Evolutionary conservation across 768 basidiomycete genomes (phyloP), one percentile per base, ranked within the genome.

Genomic region (Kwoniella shandongensis): DNA sequence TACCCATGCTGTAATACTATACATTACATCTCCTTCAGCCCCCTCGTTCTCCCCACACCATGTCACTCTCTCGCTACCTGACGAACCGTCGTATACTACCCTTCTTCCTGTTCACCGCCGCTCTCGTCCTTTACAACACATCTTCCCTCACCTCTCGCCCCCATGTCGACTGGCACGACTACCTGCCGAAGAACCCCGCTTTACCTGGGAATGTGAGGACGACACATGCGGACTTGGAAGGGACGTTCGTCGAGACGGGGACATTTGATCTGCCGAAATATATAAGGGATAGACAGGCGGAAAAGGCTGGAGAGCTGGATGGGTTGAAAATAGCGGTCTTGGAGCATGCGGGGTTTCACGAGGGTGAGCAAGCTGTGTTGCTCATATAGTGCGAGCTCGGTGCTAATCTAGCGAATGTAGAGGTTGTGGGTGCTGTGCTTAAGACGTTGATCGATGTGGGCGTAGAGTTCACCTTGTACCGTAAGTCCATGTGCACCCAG

Each of bases 331-430:
- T 59, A 4, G 58, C 58, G 11, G 58, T 59, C 22, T 35, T 59
- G 26, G 58, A 59, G 50, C 58, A 59, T 49, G 58, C 58, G 32
- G 58, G 58, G 13, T 59, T 59, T 26, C 58, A 59, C 27, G 58
- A 59, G 12, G 54, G 53, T 54, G 22, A 44, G 53, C 25, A 17
- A 18, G 18, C 6, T 30, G 18, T 32, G 4, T 18, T 20, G 27
- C n/a, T 20, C 6, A 50, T 50, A 12, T 12, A 17, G 18, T 8
- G 18, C 7, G 7, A 8, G 18, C 4, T 20, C 5, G 26, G 10
- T n/a, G 11, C 20, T 35, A 17, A 51, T 13, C 10, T 7, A 17
- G 20, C 18, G 6, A 3, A 44, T 41, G 15, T 36, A 57, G 57
- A 59, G 58, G 58, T 59, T 1, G 46, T 59, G 13, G 58, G 58